Percentiles rank a stretch among this genome's conserved stretches.
phyloP scores from a whole-genome alignment of 768 basidiomycete species.

The Austroboletus eburneus region DNA sequence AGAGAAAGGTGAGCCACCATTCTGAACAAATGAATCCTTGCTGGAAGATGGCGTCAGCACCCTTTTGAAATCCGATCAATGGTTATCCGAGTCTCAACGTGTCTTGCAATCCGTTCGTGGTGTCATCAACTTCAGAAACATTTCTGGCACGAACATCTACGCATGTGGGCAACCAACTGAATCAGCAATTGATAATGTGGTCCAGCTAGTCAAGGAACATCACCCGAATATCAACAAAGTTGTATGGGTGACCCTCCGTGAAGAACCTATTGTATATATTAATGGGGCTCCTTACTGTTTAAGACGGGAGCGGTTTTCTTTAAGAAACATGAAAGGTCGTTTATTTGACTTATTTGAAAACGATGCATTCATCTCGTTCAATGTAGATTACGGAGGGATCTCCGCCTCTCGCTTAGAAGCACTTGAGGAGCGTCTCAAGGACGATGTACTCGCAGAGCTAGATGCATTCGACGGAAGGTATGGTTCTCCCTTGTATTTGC shows the following conservation, averaged over 20 bases:
- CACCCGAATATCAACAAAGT: slow-evolving; percentile 61
- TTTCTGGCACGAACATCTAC: slow-evolving; percentile 77
- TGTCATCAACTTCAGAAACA: slow-evolving; percentile 91
- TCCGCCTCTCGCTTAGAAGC: slow-evolving; percentile 85
- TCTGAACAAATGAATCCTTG: background rate
- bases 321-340: slow-evolving; percentile 91
- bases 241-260: slow-evolving; percentile 91
- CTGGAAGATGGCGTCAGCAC: slow-evolving; percentile 43
- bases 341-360: slow-evolving; percentile 1
- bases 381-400: slow-evolving; percentile 90
- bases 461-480: slow-evolving; percentile 80
- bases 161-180: slow-evolving; percentile 89
- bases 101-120: slow-evolving; percentile 75
- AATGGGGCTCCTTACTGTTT: slow-evolving; percentile 92
- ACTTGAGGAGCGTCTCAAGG: slow-evolving; percentile 83
- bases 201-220: slow-evolving; percentile 54
- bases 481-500: slow-evolving; percentile 8
- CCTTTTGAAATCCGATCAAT: slow-evolving; percentile 89
- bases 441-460: slow-evolving; percentile 84
- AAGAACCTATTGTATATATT: slow-evolving; percentile 88
- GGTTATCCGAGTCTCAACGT: slow-evolving; percentile 68
- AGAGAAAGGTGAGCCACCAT: slow-evolving; percentile 62
- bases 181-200: slow-evolving; percentile 81
- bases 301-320: slow-evolving; percentile 76
- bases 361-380: background rate